Evolutionary conservation across 495 filamentous ascomycete species (phyloP).

Genomic region (Aspergillus biplanus): DNA sequence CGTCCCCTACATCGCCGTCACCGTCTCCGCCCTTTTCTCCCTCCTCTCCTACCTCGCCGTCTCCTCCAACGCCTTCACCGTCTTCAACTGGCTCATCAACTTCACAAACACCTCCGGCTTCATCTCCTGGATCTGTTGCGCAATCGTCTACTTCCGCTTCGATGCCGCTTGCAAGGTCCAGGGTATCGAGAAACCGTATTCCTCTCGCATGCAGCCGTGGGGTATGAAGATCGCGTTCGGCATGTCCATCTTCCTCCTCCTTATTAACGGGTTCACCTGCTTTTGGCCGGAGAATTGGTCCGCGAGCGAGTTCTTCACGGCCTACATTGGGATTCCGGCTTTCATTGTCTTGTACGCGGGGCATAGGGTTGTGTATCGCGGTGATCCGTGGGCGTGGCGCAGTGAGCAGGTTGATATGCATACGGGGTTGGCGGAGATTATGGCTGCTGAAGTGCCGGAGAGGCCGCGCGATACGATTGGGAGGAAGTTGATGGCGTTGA

Average conservation of each 20-base stretch:
- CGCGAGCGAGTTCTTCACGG: constrained; percentile 58
- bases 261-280: constrained; percentile 67
- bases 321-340: constrained; percentile 65
- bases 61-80: constrained; percentile 35
- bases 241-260: constrained; percentile 51
- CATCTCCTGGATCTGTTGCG: constrained; percentile 64
- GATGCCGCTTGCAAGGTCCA: constrained; percentile 55
- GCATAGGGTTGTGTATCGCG: constrained; percentile 49
- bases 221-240: constrained; percentile 52
- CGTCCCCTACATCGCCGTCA: constrained; percentile 52
- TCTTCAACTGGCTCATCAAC: constrained; percentile 62
- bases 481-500: constrained; percentile 34
- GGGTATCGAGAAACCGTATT: constrained; percentile 58
- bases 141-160: constrained; percentile 64
- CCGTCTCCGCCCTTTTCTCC: constrained; percentile 37
- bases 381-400: constrained; percentile 57
- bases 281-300: constrained; percentile 62
- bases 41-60: constrained; percentile 43
- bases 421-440: constrained; percentile 55
- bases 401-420: constrained; percentile 60
- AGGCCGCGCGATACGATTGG: constrained; percentile 37
- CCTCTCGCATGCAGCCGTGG: constrained; percentile 56
- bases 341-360: constrained; percentile 60
- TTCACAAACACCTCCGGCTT: constrained; percentile 63
- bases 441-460: constrained; percentile 53